These are phyloP conservation scores for Nitzschia sp. DNA, from an alignment of 108 stramenopile genomes.

Conservation along the genomic window DNA sequence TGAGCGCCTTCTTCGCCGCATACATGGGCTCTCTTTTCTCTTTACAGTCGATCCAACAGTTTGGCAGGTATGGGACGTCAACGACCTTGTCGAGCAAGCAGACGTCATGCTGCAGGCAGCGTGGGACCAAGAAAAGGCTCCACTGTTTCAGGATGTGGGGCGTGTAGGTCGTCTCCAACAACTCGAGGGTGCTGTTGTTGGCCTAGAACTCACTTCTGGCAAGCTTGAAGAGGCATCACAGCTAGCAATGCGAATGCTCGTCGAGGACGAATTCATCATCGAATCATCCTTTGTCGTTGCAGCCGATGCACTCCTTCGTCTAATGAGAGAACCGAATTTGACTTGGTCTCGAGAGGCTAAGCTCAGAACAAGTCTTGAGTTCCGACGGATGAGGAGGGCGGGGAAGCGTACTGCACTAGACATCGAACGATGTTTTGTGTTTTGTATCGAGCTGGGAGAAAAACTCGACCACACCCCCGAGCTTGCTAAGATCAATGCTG, in stretches of 20 bases:
- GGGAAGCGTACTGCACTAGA: slow-evolving; percentile 23
- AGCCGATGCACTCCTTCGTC: slow-evolving; percentile 25
- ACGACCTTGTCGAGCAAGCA: slow-evolving; percentile 45
- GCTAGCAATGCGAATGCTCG: slow-evolving; percentile 59
- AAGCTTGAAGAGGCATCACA: slow-evolving; percentile 40
- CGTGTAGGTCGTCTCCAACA: slow-evolving; percentile 55
- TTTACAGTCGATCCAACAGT: slow-evolving; percentile 35
- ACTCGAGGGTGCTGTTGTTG: slow-evolving; percentile 49
- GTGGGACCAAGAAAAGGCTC: slow-evolving; percentile 36
- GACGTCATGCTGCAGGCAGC: slow-evolving; percentile 41
- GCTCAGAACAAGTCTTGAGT: slow-evolving; percentile 11
- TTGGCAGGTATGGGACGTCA: slow-evolving; percentile 47
- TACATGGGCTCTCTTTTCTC: slow-evolving; percentile 44
- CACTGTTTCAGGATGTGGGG: slow-evolving; percentile 44
- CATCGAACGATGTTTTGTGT: slow-evolving; percentile 27
- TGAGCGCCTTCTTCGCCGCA: slow-evolving; percentile 46
- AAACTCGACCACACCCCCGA: slow-evolving; percentile 13
- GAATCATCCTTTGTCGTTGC: slow-evolving; percentile 37
- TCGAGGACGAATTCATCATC: slow-evolving; percentile 64
- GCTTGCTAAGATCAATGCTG: slow-evolving; percentile 9
- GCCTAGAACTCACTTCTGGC: slow-evolving; percentile 25
- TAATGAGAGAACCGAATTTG: slow-evolving; percentile 10
- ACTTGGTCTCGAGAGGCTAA: slow-evolving; percentile 10
- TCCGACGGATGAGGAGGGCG: slow-evolving; percentile 25
- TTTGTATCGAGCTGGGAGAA: slow-evolving; percentile 36